Conservation (phyloP, 148 eudicot species). For the Heliamphora exappendiculata region DNA sequence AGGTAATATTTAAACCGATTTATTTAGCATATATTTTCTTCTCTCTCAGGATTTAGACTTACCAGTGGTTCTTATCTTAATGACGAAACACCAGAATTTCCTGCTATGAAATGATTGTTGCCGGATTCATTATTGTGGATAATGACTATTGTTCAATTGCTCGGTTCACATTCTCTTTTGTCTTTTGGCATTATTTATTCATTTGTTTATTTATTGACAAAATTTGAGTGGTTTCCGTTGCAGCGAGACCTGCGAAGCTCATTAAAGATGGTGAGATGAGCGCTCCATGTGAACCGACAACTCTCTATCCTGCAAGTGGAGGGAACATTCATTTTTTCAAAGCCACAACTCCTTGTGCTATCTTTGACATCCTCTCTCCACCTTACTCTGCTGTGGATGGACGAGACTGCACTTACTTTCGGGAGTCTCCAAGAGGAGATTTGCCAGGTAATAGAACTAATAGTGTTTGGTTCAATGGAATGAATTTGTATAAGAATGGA, state of each 20-base stretch:
- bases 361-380: constrained; percentile 94
- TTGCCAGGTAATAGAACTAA: constrained; percentile 35
- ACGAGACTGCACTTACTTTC: constrained; percentile 72
- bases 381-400: constrained; percentile 87
- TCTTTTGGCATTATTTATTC: neutral
- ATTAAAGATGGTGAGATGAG: constrained; percentile 70
- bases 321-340: constrained; percentile 94
- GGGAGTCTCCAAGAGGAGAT: constrained; percentile 33
- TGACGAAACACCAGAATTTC: neutral
- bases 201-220: neutral
- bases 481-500: too few species aligned
- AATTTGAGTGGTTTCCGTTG: constrained; percentile 6
- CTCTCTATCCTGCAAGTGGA: constrained; percentile 73
- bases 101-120: neutral
- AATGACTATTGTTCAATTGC: neutral
- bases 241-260: constrained; percentile 75
- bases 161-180: neutral
- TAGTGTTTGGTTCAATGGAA: neutral
- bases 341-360: constrained; percentile 85
- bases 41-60: neutral
- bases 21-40: neutral
- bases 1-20: neutral
- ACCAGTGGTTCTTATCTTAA: neutral
- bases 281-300: constrained; percentile 76
- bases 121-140: neutral